Evolutionary conservation across 2,329 filamentous ascomycete genomes (phyloP), one percentile per base, ranked within the genome.

Genomic region (Nemania serpens): DNA sequence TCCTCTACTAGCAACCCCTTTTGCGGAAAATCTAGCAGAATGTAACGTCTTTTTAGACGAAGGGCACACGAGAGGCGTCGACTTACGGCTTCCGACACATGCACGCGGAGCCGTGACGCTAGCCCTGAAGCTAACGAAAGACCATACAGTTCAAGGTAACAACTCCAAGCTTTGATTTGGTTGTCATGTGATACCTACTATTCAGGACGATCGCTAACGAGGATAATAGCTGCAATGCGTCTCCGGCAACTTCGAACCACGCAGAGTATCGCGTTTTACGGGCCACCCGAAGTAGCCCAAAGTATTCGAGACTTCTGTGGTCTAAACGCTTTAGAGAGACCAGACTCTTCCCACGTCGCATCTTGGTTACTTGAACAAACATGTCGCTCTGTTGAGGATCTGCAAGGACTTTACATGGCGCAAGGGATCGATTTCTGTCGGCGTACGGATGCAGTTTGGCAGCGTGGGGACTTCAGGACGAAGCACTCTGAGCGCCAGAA

Each of bases 291-390:
- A 65, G 86, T 89, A 0, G 78, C 88, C 34, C 82, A 84, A 25
- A 87, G 82, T 58, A 88, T 91, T 25, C 64, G 80, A 0, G 82
- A 87, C 61, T 61, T 81, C 0, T 69, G 75, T 10, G 55, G 70
- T 0, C 76, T 78, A 45, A 48, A 22, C 0, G 2, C 15, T 0
- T 34, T 36, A 0, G 67, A 71, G 4, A 22, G 2, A 1, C 57
- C 82, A 1, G 72, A 82, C 53, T 86, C 84, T 0, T 69, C 70
- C 2, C 78, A 87, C 56, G 82, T 87, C 7, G 10, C 73, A 1
- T 67, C 71, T 3, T 90, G 88, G 88, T 78, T 90, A 0, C 76
- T 91, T 0, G 79, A 88, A 46, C 84, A 89, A 55, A 88, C 86
- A 0, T 91, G 88, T 59, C 72, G 75, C 7, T 79, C 75, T 0